Base-by-base conservation (phyloP, 2,329 filamentous ascomycete genomes). In the Colletotrichum acutatum region DNA sequence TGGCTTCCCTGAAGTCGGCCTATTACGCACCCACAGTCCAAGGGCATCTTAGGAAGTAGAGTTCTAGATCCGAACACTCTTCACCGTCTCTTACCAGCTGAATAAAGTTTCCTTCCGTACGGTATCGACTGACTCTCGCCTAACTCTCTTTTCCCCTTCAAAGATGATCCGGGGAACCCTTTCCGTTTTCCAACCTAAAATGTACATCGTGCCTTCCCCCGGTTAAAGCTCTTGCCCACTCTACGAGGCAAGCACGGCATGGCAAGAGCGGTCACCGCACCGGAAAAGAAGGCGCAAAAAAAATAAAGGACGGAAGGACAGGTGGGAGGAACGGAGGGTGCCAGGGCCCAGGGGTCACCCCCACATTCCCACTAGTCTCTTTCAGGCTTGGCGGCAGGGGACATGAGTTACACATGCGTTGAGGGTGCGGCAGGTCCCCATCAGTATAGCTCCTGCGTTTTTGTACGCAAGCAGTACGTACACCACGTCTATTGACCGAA, bases 361-460 rank as follows among this genome's bases (percentile, higher is more conserved):
- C 53, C 65, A 59, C 58, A 54, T 11, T 8, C 24, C 49, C 26
- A 32, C 65, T 69, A 69, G 69, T 69, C 58, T 28, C 24, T 26
- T 26, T 63, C 42, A 11, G 30, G 65, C 30, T 30, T 72, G 53
- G 58, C 26, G 54, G 53, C 53, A 72, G 42, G 69, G 69, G 54
- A 30, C 28, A 7, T 14, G 1, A n/a, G 69, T 68, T 72, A 72
- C 66, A 69, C 30, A 59, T 68, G 68, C 59, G 59, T 61, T 26
- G 52, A 32, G 49, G 24, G 63, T 46, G 22, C 54, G 42, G 65
- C 28, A 62, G 37, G 26, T 37, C 34, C 53, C 64, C 54, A 37
- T 22, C 42, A 22, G 3, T 6, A 42, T 42, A 14, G 42, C 42
- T 49, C 42, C 42, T n/a, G 42, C 19, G 8, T n/a, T 22, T 22